Percentiles rank a stretch among this genome's conserved stretches.
Evolutionary conservation across 441 rosid genomes (phyloP).

Genomic region (Theobroma grandiflorum): DNA sequence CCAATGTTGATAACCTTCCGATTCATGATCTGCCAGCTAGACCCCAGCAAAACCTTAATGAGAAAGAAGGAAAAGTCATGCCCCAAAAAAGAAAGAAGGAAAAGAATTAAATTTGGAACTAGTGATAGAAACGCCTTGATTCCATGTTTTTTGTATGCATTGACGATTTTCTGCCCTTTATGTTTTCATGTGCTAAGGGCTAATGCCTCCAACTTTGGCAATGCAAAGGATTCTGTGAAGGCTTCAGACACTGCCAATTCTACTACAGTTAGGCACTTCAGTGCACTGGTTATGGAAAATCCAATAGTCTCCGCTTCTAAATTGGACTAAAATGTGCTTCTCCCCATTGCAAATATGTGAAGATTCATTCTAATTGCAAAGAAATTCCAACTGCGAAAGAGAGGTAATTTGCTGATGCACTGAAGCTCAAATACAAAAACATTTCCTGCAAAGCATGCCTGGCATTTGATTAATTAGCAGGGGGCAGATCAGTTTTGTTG

Average conservation of each 20-base stretch:
- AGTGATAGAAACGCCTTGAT: neutral
- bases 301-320: neutral
- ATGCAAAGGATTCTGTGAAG: neutral
- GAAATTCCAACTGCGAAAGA: neutral
- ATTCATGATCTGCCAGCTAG: neutral
- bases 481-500: neutral
- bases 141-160: neutral
- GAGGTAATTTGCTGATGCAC: neutral
- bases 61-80: neutral
- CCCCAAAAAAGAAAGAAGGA: neutral
- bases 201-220: neutral
- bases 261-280: neutral
- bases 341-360: neutral
- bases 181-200: neutral
- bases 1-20: neutral
- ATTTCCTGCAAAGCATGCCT: neutral
- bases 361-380: neutral
- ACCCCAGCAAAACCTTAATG: neutral
- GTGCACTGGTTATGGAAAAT: neutral
- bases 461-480: neutral
- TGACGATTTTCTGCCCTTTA: neutral
- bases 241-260: neutral
- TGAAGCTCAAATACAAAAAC: neutral
- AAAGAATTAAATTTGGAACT: neutral
- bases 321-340: neutral